phyloP scores from a whole-genome alignment of 2,329 filamentous ascomycete genomes.

The Amauroascus niger region DNA sequence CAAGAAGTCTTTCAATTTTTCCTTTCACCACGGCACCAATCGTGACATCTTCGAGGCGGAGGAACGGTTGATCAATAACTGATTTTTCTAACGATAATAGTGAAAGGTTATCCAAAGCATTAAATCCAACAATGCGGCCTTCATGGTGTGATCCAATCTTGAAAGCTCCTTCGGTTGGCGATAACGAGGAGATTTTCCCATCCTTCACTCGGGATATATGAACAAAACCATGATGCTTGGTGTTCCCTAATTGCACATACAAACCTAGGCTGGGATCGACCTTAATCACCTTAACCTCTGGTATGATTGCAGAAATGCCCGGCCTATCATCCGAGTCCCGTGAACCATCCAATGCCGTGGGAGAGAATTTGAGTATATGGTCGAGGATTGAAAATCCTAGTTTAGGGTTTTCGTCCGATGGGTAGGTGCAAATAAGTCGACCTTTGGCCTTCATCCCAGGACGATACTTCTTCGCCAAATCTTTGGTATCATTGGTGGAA shows the following conservation, averaged over 20 bases:
- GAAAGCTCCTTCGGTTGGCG: constrained; percentile 65
- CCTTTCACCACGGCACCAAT: constrained; percentile 72
- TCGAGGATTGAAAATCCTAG: constrained; percentile 79
- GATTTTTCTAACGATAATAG: constrained; percentile 74
- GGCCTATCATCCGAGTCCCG: constrained; percentile 40
- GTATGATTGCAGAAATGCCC: constrained; percentile 57
- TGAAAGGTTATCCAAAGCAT: constrained; percentile 73
- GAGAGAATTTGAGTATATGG: constrained; percentile 61
- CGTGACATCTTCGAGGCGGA: constrained; percentile 82
- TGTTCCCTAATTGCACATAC: constrained; percentile 62
- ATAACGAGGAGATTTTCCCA: constrained; percentile 74
- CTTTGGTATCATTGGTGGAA: constrained; percentile 55
- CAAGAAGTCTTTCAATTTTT: constrained; percentile 72
- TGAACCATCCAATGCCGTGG: constrained; percentile 22
- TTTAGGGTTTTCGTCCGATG: constrained; percentile 66
- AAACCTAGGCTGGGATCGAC: constrained; percentile 74
- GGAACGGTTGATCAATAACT: constrained; percentile 75
- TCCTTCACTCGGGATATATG: constrained; percentile 92
- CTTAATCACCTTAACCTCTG: constrained; percentile 66
- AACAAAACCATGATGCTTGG: constrained; percentile 65
- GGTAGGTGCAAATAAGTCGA: constrained; percentile 80
- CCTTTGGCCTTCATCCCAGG: constrained; percentile 75
- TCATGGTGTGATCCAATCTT: constrained; percentile 68
- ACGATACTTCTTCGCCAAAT: constrained; percentile 70
- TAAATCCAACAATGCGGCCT: constrained; percentile 77